A percentile compares a stretch with the other conserved stretches of the same genome.
Conservation (phyloP, 192 early-diverging fungal species). For the Podila minutissima region DNA sequence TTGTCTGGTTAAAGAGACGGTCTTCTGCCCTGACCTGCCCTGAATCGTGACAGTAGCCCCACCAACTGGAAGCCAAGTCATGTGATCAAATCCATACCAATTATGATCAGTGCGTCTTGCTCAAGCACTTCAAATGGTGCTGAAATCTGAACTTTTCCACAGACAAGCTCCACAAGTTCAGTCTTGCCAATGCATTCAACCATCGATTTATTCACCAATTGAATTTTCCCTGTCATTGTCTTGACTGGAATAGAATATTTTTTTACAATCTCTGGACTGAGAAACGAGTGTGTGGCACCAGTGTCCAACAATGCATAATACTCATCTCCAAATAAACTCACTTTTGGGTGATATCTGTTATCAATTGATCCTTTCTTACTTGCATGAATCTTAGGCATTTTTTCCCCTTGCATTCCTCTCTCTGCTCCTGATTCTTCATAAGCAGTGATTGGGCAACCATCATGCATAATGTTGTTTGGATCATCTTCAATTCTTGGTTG, state of each 20-base stretch:
- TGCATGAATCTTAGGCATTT: too few species aligned
- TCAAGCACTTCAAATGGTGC: conserved; percentile 8
- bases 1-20: too few species aligned
- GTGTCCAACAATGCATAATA: conserved; percentile 5
- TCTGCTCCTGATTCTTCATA: too few species aligned
- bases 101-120: neutral
- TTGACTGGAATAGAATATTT: conserved; percentile 6
- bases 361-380: too few species aligned
- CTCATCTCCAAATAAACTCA: neutral
- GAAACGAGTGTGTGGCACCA: conserved; percentile 11
- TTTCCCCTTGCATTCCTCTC: too few species aligned
- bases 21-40: too few species aligned
- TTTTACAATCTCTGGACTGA: conserved; percentile 8
- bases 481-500: too few species aligned
- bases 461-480: too few species aligned
- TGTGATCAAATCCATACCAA: conserved; percentile 9
- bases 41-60: neutral
- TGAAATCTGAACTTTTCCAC: conserved; percentile 17
- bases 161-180: conserved; percentile 13
- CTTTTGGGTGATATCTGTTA: neutral
- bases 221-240: conserved; percentile 1
- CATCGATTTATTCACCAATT: conserved; percentile 8
- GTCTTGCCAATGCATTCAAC: conserved; percentile 7
- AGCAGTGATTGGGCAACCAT: too few species aligned
- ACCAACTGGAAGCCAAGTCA: neutral